phyloP scores from a whole-genome alignment of 2,329 filamentous ascomycete species.

The Epichloe bromicola region DNA sequence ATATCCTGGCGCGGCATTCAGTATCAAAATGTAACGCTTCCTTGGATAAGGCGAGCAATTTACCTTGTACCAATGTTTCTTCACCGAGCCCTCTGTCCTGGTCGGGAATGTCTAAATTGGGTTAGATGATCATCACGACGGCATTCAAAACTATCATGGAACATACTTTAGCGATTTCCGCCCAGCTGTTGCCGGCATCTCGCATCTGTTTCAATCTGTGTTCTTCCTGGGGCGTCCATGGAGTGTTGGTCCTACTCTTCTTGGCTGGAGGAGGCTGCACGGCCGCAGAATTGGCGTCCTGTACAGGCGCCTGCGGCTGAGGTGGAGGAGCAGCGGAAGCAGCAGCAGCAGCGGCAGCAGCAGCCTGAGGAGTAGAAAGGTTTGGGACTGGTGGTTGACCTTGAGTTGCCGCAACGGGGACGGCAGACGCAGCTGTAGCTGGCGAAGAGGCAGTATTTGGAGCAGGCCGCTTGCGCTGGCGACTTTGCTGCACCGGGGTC shows the following conservation, averaged over 20 bases:
- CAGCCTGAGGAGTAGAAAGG: constrained; percentile 18
- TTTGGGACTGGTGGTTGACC: constrained; percentile 18
- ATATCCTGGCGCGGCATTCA: constrained; percentile 54
- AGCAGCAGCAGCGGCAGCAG: not conserved
- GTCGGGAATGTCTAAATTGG: constrained; percentile 68
- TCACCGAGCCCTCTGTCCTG: constrained; percentile 91
- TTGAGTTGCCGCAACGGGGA: constrained; percentile 20
- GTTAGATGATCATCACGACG: not conserved
- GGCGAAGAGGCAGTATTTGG: constrained; percentile 26
- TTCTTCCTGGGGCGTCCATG: constrained; percentile 93
- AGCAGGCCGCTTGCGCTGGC: constrained; percentile 29
- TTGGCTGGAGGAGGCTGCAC: constrained; percentile 50
- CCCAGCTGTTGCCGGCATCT: constrained; percentile 88
- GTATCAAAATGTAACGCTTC: not conserved
- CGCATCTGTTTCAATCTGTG: constrained; percentile 86
- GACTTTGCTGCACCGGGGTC: constrained; percentile 23
- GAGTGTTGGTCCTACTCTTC: constrained; percentile 96
- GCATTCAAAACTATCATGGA: not conserved
- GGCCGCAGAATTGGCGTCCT: constrained; percentile 18
- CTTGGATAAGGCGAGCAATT: constrained; percentile 7
- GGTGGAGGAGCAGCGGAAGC: constrained; percentile 8
- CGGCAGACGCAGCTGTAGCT: constrained; percentile 19
- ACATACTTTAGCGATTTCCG: constrained; percentile 96
- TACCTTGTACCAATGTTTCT: constrained; percentile 99
- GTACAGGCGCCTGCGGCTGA: constrained; percentile 16